Conservation (phyloP, 2,329 filamentous ascomycete genomes). For the Gnomoniopsis sp. region DNA sequence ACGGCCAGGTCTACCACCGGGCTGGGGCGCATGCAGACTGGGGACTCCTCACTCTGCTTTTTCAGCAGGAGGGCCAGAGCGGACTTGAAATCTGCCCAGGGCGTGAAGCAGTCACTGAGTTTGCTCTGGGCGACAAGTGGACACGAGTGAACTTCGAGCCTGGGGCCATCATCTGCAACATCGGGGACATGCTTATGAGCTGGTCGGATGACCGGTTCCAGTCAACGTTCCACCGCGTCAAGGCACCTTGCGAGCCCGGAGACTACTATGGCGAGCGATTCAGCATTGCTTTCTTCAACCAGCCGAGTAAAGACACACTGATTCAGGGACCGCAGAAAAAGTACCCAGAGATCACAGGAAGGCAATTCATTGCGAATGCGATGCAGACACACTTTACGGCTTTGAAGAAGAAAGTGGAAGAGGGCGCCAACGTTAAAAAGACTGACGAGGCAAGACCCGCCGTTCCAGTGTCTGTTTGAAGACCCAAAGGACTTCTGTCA, state of each 20-base stretch:
- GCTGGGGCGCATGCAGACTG: constrained; percentile 58
- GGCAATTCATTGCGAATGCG: constrained; percentile 51
- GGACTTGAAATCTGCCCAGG: constrained; percentile 58
- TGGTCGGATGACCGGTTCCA: constrained; percentile 61
- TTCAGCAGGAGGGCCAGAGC: constrained; percentile 51
- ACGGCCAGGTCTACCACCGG: constrained; percentile 40
- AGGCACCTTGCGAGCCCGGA: constrained; percentile 26
- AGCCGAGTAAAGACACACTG: constrained; percentile 48
- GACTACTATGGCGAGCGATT: constrained; percentile 52
- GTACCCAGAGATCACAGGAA: constrained; percentile 52
- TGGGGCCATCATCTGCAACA: constrained; percentile 53
- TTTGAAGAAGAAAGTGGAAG: background rate
- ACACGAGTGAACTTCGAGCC: constrained; percentile 48
- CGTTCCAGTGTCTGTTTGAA: background rate
- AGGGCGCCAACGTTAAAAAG: background rate
- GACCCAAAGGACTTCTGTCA: too few species aligned
- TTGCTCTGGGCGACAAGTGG: constrained; percentile 53
- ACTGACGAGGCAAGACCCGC: background rate
- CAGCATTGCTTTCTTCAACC: constrained; percentile 59
- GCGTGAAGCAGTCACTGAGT: constrained; percentile 50
- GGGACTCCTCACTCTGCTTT: constrained; percentile 56
- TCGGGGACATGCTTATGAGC: constrained; percentile 56
- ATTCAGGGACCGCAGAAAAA: constrained; percentile 55
- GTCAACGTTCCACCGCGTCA: constrained; percentile 54
- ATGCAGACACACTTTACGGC: constrained; percentile 51